Evolutionary conservation across 495 filamentous ascomycete species (phyloP).

Genomic region (Sordaria brevicollis): DNA sequence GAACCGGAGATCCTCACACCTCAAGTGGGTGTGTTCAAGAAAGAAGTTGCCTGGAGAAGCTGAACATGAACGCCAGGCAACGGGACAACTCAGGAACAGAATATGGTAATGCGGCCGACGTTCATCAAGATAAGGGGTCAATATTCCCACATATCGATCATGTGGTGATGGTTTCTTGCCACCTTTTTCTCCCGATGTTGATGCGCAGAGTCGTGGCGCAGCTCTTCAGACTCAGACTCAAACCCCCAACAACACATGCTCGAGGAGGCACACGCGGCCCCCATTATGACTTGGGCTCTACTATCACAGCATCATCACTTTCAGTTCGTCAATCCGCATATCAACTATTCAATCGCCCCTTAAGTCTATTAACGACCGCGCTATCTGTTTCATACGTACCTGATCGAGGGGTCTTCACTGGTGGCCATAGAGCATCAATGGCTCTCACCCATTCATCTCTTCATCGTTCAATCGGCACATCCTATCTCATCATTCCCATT

Average conservation of each 20-base stretch:
- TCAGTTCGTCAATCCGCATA: neutral
- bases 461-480: neutral
- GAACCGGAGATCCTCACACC: no score
- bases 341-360: neutral
- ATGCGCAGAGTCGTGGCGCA: neutral
- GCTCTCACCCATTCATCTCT: neutral
- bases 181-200: neutral
- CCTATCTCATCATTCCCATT: neutral
- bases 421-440: no score
- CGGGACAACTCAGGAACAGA: neutral
- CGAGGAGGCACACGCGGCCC: neutral
- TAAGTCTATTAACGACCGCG: no score
- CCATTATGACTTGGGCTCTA: neutral
- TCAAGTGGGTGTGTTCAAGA: neutral
- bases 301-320: neutral
- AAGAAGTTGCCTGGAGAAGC: neutral
- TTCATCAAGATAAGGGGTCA: neutral
- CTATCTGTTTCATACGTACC: no score
- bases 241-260: neutral
- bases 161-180: neutral
- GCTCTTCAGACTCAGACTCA: neutral
- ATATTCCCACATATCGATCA: neutral
- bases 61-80: neutral
- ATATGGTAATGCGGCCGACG: neutral
- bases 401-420: no score